These are phyloP conservation scores for Marchantia paleacea DNA, from an alignment of 225 moss, liverwort and hornwort genomes.

Conservation along the genomic window DNA sequence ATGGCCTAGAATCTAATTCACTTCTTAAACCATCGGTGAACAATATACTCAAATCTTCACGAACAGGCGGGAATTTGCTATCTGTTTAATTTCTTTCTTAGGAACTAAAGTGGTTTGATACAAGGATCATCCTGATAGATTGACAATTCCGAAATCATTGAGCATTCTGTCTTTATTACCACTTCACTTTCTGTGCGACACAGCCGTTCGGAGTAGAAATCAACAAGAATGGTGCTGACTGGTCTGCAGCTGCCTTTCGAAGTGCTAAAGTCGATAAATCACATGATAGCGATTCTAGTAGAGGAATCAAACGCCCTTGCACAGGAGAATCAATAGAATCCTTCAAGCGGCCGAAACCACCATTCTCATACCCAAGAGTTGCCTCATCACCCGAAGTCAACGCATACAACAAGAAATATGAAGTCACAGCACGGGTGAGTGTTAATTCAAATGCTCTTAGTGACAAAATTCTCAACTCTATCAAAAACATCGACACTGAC, in stretches of 20 bases:
- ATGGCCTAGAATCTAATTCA: too few species aligned
- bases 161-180: too few species aligned
- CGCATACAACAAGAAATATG: conserved; percentile 59
- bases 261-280: background rate
- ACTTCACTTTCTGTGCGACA: background rate
- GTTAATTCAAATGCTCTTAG: background rate
- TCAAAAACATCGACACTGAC: too few species aligned
- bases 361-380: conserved; percentile 32
- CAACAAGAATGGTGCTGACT: background rate
- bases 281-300: background rate
- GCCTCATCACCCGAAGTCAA: conserved; percentile 52
- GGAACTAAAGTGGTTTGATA: too few species aligned
- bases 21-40: too few species aligned
- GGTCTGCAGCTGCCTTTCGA: conserved; percentile 2
- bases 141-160: too few species aligned
- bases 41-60: too few species aligned
- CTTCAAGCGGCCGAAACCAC: conserved; percentile 18
- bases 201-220: background rate
- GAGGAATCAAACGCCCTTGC: conserved; percentile 14
- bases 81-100: too few species aligned
- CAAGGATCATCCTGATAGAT: too few species aligned
- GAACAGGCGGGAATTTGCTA: too few species aligned
- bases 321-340: background rate
- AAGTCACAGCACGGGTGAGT: conserved; percentile 59
- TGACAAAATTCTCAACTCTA: too few species aligned